Base-by-base conservation (phyloP, 1,284 basidiomycete genomes). In the Cystobasidium slooffiae region DNA sequence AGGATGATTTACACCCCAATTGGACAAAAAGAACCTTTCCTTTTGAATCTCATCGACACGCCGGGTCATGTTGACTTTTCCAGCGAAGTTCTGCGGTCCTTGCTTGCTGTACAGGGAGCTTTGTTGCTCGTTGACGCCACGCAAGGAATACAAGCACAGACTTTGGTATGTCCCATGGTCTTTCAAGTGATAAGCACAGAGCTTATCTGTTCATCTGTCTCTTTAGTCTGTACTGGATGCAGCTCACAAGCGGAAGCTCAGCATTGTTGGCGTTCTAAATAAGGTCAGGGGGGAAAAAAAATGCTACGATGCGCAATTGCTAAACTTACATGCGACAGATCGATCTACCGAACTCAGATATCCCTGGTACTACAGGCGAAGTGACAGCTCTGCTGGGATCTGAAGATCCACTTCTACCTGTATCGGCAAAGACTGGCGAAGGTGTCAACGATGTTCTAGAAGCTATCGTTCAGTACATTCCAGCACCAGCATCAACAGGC, bases 31-130 rank as follows among this genome's bases (percentile, higher is more conserved):
- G 83, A 85, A 47, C 84, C 84, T 22, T 90, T 91, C 80, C 86
- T 99, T 63, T 87, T 99, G 77, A 99, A 99, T 83, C 85, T 99
- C 46, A 96, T 99, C 79, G 96, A 99, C 82, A 99, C 97, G 0
- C 64, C 91, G 89, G 94, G 94, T 3, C 94, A 97, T 83, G 94
- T 97, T 62, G 94, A 97, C 84, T 97, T 97, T 83, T 88, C 92
- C 75, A 96, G 95, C 88, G 97, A 99, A 83, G 94, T 99, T 10
- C 91, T 93, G 16, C 88, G 97, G 59, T 94, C 92, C 53, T 85
- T 99, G 37, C 90, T 93, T 10, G 70, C 70, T 46, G 70, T 73
- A 12, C 70, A 99, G 83, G 95, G 94, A 20, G 96, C 94, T 3
- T 83, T 99, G 61, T 85, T 99, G 14, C 86, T 89, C 1, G 94